Evolutionary conservation across 2,329 filamentous ascomycete species (phyloP), one percentile per base, ranked within the genome.

Genomic region (Setomelanomma holmii): DNA sequence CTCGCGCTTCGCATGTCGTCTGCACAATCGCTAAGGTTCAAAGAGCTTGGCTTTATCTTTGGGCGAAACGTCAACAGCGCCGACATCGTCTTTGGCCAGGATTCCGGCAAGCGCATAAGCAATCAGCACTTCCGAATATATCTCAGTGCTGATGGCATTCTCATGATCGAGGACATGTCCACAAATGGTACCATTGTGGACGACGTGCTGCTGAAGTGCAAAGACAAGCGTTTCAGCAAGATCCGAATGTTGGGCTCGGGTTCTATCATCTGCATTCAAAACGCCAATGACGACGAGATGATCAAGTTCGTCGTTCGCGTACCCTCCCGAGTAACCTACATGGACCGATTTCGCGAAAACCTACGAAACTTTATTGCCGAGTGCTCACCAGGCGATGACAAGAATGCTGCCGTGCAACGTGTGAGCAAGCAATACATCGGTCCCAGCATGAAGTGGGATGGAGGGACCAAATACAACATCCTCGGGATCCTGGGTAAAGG

Each of bases 61-160:
- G 95, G 95, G 23, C 87, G 95, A 49, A 93, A 95, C 67, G 63
- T 75, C 0, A 64, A 73, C 40, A 82, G 84, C 27, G 95, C 90
- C 74, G 95, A 99, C 67, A 80, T 90, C 45, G 76, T 87, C 51
- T 85, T 91, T 41, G 74, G 78, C 30, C 81, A 68, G 39, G 89
- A 93, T 60, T 83, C 84, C 0, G 79, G 84, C 45, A 89, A 85
- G 71, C 84, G 90, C 38, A 84, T 99, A 53, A 98, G 93, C 79
- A 97, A 98, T 70, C 83, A 89, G n/a, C 95, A 99, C 72, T 99
- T 98, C 72, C 88, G 91, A 46, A 96, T 99, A 56, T 96, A 89
- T 69, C 82, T 96, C 64, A 99, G 96, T 65, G 80, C 86, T n/a
- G 86, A 90, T 58, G 91, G 89, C 22, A 87, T 90, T 50, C 82